These are phyloP conservation scores for Galerina marginata DNA, from an alignment of 768 basidiomycete species.

Conservation along the genomic window DNA sequence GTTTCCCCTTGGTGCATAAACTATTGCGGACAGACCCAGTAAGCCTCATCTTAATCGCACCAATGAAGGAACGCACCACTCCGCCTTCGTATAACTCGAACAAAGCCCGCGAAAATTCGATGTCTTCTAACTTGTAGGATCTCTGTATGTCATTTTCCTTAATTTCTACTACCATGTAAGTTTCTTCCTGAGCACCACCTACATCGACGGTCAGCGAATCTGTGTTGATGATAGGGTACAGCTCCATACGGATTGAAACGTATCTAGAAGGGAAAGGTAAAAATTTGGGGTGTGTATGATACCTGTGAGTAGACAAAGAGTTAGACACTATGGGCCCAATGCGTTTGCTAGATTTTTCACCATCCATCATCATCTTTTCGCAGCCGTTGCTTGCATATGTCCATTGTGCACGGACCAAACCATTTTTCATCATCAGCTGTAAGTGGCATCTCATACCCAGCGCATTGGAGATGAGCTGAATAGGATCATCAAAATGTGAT, in stretches of 20 bases:
- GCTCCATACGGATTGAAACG: conserved; percentile 65
- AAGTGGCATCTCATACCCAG: conserved; percentile 85
- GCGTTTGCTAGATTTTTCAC: conserved; percentile 34
- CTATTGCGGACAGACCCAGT: conserved; percentile 37
- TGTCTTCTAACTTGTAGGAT: conserved; percentile 71
- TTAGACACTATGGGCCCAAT: not conserved
- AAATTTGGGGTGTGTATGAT: conserved; percentile 80
- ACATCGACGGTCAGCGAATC: not conserved
- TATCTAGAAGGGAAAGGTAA: conserved; percentile 77
- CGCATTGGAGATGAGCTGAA: conserved; percentile 83
- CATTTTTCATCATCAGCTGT: conserved; percentile 66
- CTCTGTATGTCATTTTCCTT: conserved; percentile 40
- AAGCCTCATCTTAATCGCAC: not conserved
- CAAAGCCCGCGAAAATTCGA: conserved; percentile 81
- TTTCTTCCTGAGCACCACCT: conserved; percentile 77
- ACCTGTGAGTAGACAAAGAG: conserved; percentile 51
- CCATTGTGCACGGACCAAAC: conserved; percentile 68
- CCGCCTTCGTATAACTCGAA: conserved; percentile 93
- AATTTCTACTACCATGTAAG: conserved; percentile 75
- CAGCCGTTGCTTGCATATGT: conserved; percentile 67
- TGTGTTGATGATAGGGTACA: not conserved
- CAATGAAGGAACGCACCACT: conserved; percentile 54
- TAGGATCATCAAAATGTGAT: not conserved
- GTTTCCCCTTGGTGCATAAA: conserved; percentile 90
- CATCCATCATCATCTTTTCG: conserved; percentile 80